phyloP scores from a whole-genome alignment of 176 grass and related monocot species.

The Dactylis glomerata region DNA sequence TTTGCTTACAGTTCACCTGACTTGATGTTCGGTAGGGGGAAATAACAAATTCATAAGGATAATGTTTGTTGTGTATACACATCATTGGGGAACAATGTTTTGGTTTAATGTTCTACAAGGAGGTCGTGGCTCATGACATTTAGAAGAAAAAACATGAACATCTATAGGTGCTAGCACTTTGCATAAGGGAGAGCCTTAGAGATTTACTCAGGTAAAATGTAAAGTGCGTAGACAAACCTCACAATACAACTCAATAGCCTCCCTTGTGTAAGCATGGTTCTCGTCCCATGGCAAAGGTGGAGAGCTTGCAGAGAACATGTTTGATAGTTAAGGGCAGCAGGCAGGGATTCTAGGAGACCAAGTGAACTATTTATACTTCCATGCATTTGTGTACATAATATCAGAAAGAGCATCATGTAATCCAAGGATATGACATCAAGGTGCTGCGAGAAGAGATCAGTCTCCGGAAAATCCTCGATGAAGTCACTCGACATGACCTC shows the following conservation, averaged over 20 bases:
- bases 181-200: background rate
- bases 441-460: slow-evolving; percentile 56
- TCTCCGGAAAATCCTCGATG: slow-evolving; percentile 84
- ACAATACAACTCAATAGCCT: slow-evolving; percentile 81
- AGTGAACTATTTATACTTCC: background rate
- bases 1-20: background rate
- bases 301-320: slow-evolving; percentile 87
- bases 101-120: background rate
- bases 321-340: slow-evolving; percentile 53
- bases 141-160: background rate
- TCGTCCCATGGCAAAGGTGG: slow-evolving; percentile 80
- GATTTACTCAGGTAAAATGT: slow-evolving; percentile 14
- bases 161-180: background rate
- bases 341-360: background rate
- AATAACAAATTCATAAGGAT: background rate
- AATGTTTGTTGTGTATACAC: background rate
- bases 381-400: background rate
- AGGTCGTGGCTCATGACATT: background rate
- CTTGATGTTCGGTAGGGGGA: background rate
- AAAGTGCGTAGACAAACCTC: slow-evolving; percentile 40
- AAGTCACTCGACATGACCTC: slow-evolving; percentile 97
- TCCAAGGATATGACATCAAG: slow-evolving; percentile 89
- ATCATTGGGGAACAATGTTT: background rate
- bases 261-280: slow-evolving; percentile 71
- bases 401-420: slow-evolving; percentile 2